phyloP scores from a whole-genome alignment of 2,329 filamentous ascomycete species.

The Colletotrichum theobromicola region DNA sequence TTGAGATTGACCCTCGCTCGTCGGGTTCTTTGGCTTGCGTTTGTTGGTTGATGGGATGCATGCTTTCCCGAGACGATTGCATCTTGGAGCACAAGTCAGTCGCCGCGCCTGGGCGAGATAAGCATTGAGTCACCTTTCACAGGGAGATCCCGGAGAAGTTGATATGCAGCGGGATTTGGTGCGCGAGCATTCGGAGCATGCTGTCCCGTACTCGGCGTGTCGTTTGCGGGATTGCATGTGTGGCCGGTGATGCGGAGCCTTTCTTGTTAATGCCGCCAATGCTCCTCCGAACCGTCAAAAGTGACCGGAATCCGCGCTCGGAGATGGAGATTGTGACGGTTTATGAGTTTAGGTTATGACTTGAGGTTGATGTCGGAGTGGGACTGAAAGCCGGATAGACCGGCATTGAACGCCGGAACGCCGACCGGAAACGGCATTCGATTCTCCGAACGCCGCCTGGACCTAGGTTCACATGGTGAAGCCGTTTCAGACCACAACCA shows the following conservation, averaged over 20 bases:
- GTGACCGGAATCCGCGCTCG: no score
- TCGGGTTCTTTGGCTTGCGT: background rate
- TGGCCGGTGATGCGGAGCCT: background rate
- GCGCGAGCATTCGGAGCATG: background rate
- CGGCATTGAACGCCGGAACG: background rate
- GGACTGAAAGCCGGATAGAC: background rate
- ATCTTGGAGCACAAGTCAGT: background rate
- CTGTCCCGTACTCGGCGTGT: background rate
- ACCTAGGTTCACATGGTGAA: background rate
- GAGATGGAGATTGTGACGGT: background rate
- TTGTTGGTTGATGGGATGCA: background rate
- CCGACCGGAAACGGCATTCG: background rate
- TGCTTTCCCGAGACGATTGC: background rate
- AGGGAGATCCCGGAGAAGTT: background rate
- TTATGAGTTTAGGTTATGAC: rapidly evolving
- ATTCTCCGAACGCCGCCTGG: background rate
- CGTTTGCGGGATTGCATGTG: background rate
- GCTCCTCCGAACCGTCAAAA: no score
- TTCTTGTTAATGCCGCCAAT: no score
- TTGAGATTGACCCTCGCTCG: background rate
- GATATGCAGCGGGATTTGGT: background rate
- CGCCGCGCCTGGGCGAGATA: rapidly evolving
- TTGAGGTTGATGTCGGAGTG: background rate
- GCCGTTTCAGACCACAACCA: background rate
- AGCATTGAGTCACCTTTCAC: background rate